Percentiles rank a stretch among this genome's conserved stretches.
Evolutionary conservation across 257 asterid genomes (phyloP).

Genomic region (Ilex asprella): DNA sequence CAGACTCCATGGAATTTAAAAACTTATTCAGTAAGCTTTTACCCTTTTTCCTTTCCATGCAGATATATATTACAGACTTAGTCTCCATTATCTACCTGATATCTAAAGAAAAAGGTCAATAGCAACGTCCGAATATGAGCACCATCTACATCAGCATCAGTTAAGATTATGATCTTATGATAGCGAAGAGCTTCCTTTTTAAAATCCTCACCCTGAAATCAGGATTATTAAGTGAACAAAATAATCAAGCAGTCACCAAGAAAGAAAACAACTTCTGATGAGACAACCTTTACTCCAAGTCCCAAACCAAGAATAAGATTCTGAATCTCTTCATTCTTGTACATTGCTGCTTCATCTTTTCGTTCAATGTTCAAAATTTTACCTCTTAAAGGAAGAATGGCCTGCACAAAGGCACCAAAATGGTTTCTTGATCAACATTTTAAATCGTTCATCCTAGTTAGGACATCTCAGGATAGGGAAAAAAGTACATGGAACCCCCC

Average conservation of each 20-base stretch:
- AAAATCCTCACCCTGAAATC: constrained; percentile 87
- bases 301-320: constrained; percentile 94
- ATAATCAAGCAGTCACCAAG: constrained; percentile 8
- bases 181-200: constrained; percentile 84
- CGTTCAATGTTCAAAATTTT: constrained; percentile 94
- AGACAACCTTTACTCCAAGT: constrained; percentile 89
- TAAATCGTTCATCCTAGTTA: too few relatives aligned
- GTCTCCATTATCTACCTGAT: constrained; percentile 54
- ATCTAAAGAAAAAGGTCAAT: constrained; percentile 88
- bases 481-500: too few relatives aligned
- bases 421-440: too few relatives aligned
- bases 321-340: constrained; percentile 96
- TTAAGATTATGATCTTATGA: constrained; percentile 91
- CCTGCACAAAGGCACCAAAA: constrained; percentile 38
- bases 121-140: constrained; percentile 94
- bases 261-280: constrained; percentile 10
- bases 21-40: too few relatives aligned
- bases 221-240: constrained; percentile 3
- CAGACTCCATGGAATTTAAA: neutral
- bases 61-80: too few relatives aligned
- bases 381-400: constrained; percentile 94
- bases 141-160: constrained; percentile 99
- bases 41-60: too few relatives aligned
- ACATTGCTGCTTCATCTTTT: constrained; percentile 97
- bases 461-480: too few relatives aligned